These are phyloP conservation scores for Sugiyamaella castrensis DNA, from an alignment of 1,139 yeast species.

Conservation along the genomic window DNA sequence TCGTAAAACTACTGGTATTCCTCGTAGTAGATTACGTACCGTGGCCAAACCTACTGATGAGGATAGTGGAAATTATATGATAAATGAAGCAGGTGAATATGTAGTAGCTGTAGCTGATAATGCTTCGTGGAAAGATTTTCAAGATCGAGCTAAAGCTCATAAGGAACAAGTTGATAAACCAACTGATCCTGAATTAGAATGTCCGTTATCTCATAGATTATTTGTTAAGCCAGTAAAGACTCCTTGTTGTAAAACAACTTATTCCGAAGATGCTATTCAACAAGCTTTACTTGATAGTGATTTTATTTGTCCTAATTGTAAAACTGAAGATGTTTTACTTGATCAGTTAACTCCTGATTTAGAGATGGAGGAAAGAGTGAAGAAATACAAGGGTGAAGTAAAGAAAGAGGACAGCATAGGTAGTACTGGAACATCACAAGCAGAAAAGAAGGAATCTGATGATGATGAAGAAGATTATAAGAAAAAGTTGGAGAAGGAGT, in stretches of 20 bases:
- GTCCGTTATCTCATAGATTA: constrained; percentile 59
- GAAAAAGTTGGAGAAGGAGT: constrained; percentile 9
- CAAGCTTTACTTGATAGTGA: constrained; percentile 74
- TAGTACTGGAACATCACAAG: constrained; percentile 31
- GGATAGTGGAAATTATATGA: constrained; percentile 73
- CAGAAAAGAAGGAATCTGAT: constrained; percentile 21
- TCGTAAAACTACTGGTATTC: constrained; percentile 95
- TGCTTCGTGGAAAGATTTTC: constrained; percentile 86
- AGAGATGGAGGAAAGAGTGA: constrained; percentile 54
- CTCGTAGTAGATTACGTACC: constrained; percentile 84
- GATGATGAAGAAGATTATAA: constrained; percentile 10
- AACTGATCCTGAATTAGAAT: constrained; percentile 58
- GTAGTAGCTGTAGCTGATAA: constrained; percentile 94
- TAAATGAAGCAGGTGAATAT: constrained; percentile 92
- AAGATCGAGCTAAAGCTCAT: constrained; percentile 50
- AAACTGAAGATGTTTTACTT: constrained; percentile 64
- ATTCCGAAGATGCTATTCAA: constrained; percentile 65
- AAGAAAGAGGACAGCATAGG: neutral
- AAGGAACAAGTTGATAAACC: constrained; percentile 36
- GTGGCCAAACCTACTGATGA: constrained; percentile 59
- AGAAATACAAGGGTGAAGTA: constrained; percentile 44
- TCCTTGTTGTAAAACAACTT: constrained; percentile 69
- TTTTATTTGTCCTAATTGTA: constrained; percentile 88
- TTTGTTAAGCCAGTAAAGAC: constrained; percentile 77
- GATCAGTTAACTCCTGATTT: constrained; percentile 66